These are phyloP conservation scores for Nakazawaea molendinolei DNA, from an alignment of 805 yeast genomes.

Conservation along the genomic window DNA sequence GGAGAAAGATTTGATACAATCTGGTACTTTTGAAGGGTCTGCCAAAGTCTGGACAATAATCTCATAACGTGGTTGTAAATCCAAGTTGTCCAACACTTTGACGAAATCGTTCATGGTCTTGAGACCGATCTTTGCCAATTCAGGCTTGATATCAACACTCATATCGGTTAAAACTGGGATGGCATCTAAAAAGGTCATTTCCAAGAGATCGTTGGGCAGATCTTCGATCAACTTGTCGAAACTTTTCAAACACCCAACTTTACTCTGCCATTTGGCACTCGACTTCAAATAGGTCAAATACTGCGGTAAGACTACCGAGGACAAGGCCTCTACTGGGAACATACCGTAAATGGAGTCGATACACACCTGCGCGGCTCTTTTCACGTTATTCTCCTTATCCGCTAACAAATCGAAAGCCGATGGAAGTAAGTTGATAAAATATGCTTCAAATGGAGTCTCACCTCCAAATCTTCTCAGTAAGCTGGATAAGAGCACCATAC, in stretches of 20 bases:
- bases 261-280: slow-evolving; percentile 91
- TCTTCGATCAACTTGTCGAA: slow-evolving; percentile 73
- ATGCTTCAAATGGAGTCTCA: slow-evolving; percentile 68
- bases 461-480: slow-evolving; percentile 56
- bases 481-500: slow-evolving; percentile 52
- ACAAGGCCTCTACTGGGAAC: slow-evolving; percentile 72
- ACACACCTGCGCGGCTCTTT: slow-evolving; percentile 80
- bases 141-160: slow-evolving; percentile 95
- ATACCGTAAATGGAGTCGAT: slow-evolving; percentile 61
- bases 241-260: slow-evolving; percentile 68
- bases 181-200: slow-evolving; percentile 67
- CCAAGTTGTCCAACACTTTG: slow-evolving; percentile 84
- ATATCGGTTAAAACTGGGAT: slow-evolving; percentile 84
- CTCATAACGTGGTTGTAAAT: slow-evolving; percentile 79
- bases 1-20: slow-evolving; percentile 80
- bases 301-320: slow-evolving; percentile 59
- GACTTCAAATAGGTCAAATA: slow-evolving; percentile 60
- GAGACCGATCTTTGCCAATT: slow-evolving; percentile 80
- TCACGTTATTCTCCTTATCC: slow-evolving; percentile 84
- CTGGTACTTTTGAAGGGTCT: slow-evolving; percentile 83
- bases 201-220: slow-evolving; percentile 80
- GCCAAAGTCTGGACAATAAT: slow-evolving; percentile 83
- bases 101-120: slow-evolving; percentile 66
- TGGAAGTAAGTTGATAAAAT: slow-evolving; percentile 56
- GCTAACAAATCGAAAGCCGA: slow-evolving; percentile 65